These are phyloP conservation scores for Thyridium curvatum DNA, from an alignment of 2,329 filamentous ascomycete species.

Conservation along the genomic window DNA sequence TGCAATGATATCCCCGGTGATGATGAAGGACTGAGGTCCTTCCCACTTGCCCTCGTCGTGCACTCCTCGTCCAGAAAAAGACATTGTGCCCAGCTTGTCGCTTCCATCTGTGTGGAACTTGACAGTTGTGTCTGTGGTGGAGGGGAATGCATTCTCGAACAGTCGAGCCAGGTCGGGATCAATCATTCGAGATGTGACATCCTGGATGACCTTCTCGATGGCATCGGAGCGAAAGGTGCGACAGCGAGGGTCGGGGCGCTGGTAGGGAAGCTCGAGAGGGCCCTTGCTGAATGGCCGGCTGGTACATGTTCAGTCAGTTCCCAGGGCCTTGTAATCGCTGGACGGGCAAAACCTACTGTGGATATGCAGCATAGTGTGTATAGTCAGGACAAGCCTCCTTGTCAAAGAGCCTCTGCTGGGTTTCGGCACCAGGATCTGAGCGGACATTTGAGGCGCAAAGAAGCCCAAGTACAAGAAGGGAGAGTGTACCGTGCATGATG, in stretches of 20 bases:
- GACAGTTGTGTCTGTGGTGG: constrained; percentile 83
- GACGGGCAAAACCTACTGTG: constrained; percentile 41
- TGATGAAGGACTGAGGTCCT: constrained; percentile 85
- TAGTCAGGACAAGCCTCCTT: constrained; percentile 58
- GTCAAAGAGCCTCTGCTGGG: constrained; percentile 12
- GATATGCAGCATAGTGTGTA: constrained; percentile 48
- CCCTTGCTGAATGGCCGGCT: constrained; percentile 77
- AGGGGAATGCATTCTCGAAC: constrained; percentile 94
- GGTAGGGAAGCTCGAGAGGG: constrained; percentile 73
- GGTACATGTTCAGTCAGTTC: too few relatives aligned
- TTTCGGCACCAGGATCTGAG: too few relatives aligned
- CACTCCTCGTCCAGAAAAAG: constrained; percentile 13
- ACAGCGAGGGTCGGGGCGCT: constrained; percentile 74
- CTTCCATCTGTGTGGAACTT: constrained; percentile 72
- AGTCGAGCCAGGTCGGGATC: constrained; percentile 85
- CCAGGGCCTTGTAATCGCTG: too few relatives aligned
- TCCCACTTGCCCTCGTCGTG: constrained; percentile 62
- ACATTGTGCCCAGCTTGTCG: background rate
- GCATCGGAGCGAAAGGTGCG: constrained; percentile 83
- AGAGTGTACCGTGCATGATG: too few relatives aligned
- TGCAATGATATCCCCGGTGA: constrained; percentile 84
- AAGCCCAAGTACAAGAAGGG: too few relatives aligned
- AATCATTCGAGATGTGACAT: constrained; percentile 72
- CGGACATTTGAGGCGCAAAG: too few relatives aligned
- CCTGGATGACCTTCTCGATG: constrained; percentile 81